A percentile compares a stretch with the other conserved stretches of the same genome.
Conservation (phyloP, 306 rosid species). For the Cucumis melo region DNA sequence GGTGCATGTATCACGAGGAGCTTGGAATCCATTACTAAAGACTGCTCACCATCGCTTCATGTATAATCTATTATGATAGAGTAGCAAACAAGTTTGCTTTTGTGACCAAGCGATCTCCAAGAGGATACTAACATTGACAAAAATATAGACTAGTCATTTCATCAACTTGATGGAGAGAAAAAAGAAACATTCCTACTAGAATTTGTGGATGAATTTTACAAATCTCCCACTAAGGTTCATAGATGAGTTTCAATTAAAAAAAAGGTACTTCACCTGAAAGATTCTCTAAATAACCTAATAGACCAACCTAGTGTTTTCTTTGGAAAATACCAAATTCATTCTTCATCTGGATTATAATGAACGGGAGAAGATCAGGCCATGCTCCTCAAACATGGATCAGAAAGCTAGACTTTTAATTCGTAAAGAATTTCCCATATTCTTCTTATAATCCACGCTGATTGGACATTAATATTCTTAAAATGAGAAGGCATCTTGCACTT, state of each 20-base stretch:
- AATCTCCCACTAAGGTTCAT: not conserved
- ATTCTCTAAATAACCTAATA: not conserved
- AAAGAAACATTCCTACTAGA: not conserved
- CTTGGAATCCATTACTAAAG: too few species aligned
- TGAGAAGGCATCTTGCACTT: not conserved
- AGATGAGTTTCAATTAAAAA: not conserved
- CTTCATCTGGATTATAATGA: not conserved
- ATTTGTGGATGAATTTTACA: not conserved
- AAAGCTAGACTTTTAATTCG: not conserved
- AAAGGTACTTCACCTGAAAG: not conserved
- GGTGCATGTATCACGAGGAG: too few species aligned
- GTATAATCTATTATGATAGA: not conserved
- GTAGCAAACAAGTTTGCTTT: not conserved
- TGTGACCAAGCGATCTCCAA: too few species aligned
- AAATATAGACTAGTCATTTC: too few species aligned
- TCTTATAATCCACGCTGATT: not conserved
- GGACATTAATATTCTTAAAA: not conserved
- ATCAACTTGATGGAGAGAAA: not conserved
- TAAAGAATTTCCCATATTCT: not conserved
- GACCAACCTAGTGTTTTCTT: not conserved
- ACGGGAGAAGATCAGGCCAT: not conserved
- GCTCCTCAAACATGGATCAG: not conserved
- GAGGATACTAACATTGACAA: too few species aligned
- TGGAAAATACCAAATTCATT: not conserved
- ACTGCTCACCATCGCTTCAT: too few species aligned